Base-by-base conservation (phyloP, 805 yeast species). In the Candida patagonica region DNA sequence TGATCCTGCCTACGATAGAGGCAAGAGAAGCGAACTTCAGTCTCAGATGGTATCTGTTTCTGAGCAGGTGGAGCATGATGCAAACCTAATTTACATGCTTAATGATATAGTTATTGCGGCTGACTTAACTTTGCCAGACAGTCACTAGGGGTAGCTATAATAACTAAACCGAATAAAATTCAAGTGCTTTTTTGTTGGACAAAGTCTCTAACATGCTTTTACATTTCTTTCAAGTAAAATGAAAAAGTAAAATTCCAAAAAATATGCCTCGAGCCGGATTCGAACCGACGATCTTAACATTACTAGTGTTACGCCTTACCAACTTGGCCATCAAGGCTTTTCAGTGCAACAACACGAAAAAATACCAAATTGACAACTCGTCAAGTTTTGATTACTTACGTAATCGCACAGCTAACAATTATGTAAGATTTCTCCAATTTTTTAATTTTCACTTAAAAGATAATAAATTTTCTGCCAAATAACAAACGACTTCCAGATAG, bases 221-320 rank as follows among this genome's bases (percentile, higher is more conserved):
- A 6, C 15, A 29, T 8, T 5, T 12, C 31, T 29, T 29, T 6
- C n/a, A n/a, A 12, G 19, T 13, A 15, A 29, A 4, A 20, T 7
- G 17, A 6, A 26, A 12, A 29, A n/a, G n/a, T n/a, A n/a, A n/a
- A n/a, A n/a, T n/a, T n/a, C n/a, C n/a, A 57, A 57, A 60, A 56
- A 54, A 50, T 44, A 32, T 73, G 78, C 78, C 76, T 68, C 74
- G 74, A 74, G 72, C 74, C 80, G 73, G 80, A 74, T 65, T 75
- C 69, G 80, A 75, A 74, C 80, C 74, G 80, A 77, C 76, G 84
- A 77, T 78, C 83, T 76, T 77, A 76, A 78, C 84, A 78, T 78
- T 78, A 78, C 84, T 76, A 78, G 84, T 78, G 84, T 78, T 77
- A 76, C 84, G 84, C 85, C 80, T 79, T 76, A 78, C 84, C 84